Evolutionary conservation across 257 asterid species (phyloP).

Genomic region (Lantana camara): DNA sequence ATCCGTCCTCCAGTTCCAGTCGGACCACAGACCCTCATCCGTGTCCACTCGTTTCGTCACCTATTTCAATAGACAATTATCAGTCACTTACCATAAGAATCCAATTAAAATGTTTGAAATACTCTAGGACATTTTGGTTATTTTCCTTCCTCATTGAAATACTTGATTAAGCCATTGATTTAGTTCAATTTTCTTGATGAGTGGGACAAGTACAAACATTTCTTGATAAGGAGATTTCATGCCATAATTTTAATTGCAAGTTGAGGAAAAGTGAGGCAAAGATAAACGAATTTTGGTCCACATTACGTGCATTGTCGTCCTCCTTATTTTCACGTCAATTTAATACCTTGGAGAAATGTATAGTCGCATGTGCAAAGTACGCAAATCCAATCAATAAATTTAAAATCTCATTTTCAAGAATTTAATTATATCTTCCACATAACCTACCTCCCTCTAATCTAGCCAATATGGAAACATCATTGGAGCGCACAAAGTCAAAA

Average conservation of each 20-base stretch:
- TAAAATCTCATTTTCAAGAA: neutral
- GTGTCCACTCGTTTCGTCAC: constrained; percentile 68
- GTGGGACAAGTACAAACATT: constrained; percentile 7
- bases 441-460: constrained; percentile 17
- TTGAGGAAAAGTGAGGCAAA: constrained; percentile 14
- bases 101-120: neutral
- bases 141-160: neutral
- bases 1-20: constrained; percentile 72
- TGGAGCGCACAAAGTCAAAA: constrained; percentile 17
- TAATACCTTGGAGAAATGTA: neutral
- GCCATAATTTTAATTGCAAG: constrained; percentile 11
- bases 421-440: neutral
- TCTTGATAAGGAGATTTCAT: neutral
- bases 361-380: neutral
- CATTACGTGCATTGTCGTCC: neutral
- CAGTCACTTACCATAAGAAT: too few relatives aligned
- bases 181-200: constrained; percentile 3
- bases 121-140: neutral
- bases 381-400: constrained; percentile 5
- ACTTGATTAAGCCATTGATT: neutral
- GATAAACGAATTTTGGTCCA: constrained; percentile 6
- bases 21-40: constrained; percentile 52
- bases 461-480: neutral
- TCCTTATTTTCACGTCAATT: constrained; percentile 7
- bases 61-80: constrained; percentile 36